Evolutionary conservation across 164 flowering plant genomes (phyloP).

Genomic region (Houttuynia cordata): DNA sequence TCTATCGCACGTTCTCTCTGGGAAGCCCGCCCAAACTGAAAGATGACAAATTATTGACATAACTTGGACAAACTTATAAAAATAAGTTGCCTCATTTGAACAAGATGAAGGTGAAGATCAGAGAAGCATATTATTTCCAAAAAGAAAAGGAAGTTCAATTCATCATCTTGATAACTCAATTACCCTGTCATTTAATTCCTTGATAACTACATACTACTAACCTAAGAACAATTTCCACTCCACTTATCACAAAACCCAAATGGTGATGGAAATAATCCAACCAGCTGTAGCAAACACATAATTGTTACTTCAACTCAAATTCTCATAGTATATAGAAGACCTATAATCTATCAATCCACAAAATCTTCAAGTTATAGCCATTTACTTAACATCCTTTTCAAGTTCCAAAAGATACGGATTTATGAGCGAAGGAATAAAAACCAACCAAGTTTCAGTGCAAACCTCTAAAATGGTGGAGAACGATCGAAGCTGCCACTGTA

Average conservation of each 20-base stretch:
- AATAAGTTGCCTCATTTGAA: too few species aligned
- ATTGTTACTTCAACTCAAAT: neutral
- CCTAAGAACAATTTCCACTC: neutral
- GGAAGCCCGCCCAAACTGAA: conserved; percentile 95
- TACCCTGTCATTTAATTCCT: neutral
- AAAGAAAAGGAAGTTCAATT: too few species aligned
- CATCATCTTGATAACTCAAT: too few species aligned
- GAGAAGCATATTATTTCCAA: too few species aligned
- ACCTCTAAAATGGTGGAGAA: conserved; percentile 95
- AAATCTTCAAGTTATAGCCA: neutral
- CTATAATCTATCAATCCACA: neutral
- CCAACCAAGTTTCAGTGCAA: conserved; percentile 1
- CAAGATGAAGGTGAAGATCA: too few species aligned
- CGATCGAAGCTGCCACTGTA: conserved; percentile 96
- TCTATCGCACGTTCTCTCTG: conserved; percentile 78
- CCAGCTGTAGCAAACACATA: too few species aligned
- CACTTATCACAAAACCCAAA: too few species aligned
- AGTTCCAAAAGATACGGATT: neutral
- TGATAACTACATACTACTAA: neutral
- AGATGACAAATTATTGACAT: neutral
- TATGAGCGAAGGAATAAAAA: too few species aligned
- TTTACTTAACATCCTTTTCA: neutral
- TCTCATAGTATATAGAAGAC: too few species aligned
- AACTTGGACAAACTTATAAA: neutral
- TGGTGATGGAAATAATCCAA: too few species aligned